Base-by-base conservation (phyloP, 495 filamentous ascomycete genomes). In the Collariella sp. region DNA sequence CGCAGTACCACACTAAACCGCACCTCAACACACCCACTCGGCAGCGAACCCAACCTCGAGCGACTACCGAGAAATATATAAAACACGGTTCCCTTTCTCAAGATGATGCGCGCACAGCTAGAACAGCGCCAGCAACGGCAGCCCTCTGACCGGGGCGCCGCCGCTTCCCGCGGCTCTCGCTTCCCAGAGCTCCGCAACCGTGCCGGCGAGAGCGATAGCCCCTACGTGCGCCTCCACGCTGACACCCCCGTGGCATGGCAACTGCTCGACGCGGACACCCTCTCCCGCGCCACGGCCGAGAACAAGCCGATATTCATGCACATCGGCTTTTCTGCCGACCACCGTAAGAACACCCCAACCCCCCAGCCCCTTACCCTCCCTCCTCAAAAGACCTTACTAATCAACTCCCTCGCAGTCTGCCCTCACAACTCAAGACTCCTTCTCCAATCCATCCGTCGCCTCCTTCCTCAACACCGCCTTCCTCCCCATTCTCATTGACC, bases 371-470 rank as follows among this genome's bases (percentile, higher is more conserved):
- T 38, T 7, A 31, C 7, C 4, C 23, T 33, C 36, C 33, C 35
- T 20, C 10, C 26, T 3, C n/a, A 11, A 41, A n/a, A n/a, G 60
- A 42, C 38, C 53, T 52, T 35, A 56, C 52, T 58, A 23, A 58
- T 26, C 9, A 9, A 5, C 9, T 13, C 43, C 15, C 10, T 6
- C 9, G 11, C 58, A 91, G 87, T 87, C 82, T 91, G 88, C 62
- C 89, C 84, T 95, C 44, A 96, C 96, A 83, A 88, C 90, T 59
- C 85, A 88, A 53, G 93, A 98, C 68, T 91, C 87, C 9, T 97
- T 97, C 64, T 85, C 84, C 66, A 88, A 93, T 52, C 72, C 77
- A 3, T 81, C 87, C 41, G 83, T 96, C 47, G 91, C 94, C 18
- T 71, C 76, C 7, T 77, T 95, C 52, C 79, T 98, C 39, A 98